Conservation (phyloP, 257 asterid genomes). For the Solanum bulbocastanum region DNA sequence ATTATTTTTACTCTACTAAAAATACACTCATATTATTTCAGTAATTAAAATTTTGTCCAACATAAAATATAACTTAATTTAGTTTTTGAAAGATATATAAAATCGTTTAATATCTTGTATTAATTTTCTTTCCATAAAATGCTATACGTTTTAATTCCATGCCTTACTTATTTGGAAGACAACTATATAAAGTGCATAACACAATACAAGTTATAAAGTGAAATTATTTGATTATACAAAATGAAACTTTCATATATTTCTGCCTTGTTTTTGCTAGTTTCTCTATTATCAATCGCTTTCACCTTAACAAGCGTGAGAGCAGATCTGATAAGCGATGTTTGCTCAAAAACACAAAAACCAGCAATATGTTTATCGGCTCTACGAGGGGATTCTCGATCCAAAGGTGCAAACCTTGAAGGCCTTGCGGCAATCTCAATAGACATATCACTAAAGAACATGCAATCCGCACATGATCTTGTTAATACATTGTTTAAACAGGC, state of each 20-base stretch:
- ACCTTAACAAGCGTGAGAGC: not conserved
- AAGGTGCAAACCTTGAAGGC: not conserved
- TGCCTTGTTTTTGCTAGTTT: not conserved
- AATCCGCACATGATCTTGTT: not conserved
- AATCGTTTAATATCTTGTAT: no score
- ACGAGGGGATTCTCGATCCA: conserved; percentile 10
- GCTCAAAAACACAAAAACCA: not conserved
- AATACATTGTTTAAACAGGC: not conserved
- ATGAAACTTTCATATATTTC: not conserved
- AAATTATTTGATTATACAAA: not conserved
- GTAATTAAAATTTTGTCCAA: not conserved
- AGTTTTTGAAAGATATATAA: no score
- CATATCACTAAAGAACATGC: not conserved
- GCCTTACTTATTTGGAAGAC: not conserved
- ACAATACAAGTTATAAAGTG: not conserved
- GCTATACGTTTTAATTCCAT: not conserved
- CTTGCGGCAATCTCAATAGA: conserved; percentile 8
- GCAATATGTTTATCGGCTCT: conserved; percentile 1
- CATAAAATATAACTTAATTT: no score
- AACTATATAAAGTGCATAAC: not conserved
- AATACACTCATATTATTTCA: no score
- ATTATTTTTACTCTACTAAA: not conserved
- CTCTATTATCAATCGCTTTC: not conserved
- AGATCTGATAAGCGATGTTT: conserved; percentile 18
- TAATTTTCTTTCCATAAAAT: not conserved